A percentile compares a stretch with the other conserved stretches of the same genome.
phyloP scores from a whole-genome alignment of 2,329 filamentous ascomycete species.

The Boeremia exigua region DNA sequence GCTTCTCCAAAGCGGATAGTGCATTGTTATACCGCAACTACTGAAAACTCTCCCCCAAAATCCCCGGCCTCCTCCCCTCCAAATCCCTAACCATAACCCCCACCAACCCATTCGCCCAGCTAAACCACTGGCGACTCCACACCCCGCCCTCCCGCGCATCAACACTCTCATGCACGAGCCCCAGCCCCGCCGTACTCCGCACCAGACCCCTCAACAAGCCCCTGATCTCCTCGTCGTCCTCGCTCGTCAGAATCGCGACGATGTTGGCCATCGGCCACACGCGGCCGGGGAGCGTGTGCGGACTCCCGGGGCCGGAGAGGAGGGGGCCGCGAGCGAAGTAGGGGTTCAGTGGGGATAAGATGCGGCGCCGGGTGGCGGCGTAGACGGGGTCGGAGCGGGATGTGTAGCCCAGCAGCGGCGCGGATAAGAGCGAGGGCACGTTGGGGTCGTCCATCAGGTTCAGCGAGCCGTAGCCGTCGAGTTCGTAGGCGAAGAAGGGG shows the following conservation, averaged over 20 bases:
- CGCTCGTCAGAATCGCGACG: constrained; percentile 56
- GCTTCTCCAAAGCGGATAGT: no score
- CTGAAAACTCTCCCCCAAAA: constrained; percentile 47
- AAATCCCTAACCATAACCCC: constrained; percentile 55
- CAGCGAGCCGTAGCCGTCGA: constrained; percentile 53
- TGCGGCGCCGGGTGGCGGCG: constrained; percentile 51
- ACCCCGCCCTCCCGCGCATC: constrained; percentile 46
- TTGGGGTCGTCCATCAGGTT: constrained; percentile 77
- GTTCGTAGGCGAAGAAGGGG: constrained; percentile 55
- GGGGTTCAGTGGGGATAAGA: constrained; percentile 53
- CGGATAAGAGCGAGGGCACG: constrained; percentile 69
- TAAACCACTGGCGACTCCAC: constrained; percentile 59
- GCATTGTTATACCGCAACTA: no score
- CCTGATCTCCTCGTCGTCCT: constrained; percentile 54
- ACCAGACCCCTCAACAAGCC: constrained; percentile 51
- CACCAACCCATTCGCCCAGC: constrained; percentile 60
- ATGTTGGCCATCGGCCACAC: constrained; percentile 61
- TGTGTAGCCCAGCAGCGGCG: constrained; percentile 67
- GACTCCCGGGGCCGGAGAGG: constrained; percentile 54
- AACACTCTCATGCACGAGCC: constrained; percentile 60
- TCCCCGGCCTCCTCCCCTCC: constrained; percentile 50
- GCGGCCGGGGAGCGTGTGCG: constrained; percentile 53
- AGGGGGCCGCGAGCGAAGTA: constrained; percentile 57
- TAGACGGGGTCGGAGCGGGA: constrained; percentile 49
- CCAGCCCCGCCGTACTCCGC: constrained; percentile 55